phyloP scores from a whole-genome alignment of 2,329 filamentous ascomycete genomes.

The Aphanocladium album region DNA sequence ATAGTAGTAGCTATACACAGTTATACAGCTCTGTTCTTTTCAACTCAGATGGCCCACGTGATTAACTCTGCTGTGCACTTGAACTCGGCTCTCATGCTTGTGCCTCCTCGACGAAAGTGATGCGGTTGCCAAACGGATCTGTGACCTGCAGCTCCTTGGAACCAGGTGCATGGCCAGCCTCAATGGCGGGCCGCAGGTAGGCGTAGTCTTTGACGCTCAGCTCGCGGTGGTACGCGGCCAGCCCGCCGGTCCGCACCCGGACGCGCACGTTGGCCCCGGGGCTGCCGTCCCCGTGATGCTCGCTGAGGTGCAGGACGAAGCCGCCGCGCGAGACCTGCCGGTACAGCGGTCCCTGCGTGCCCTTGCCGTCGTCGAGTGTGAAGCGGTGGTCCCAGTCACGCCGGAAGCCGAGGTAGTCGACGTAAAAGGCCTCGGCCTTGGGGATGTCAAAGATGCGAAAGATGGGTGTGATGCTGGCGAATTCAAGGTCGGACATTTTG shows the following conservation, averaged over 20 bases:
- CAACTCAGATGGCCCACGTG: neutral
- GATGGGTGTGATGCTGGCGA: constrained; percentile 16
- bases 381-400: constrained; percentile 19
- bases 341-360: constrained; percentile 17
- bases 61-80: neutral
- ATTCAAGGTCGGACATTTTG: constrained; percentile 7
- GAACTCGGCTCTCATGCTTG: neutral
- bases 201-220: constrained; percentile 15
- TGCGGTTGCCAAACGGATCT: constrained; percentile 19
- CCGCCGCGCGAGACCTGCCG: constrained; percentile 16
- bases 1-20: neutral
- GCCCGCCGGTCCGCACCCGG: neutral
- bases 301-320: constrained; percentile 17
- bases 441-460: constrained; percentile 18
- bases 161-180: constrained; percentile 5
- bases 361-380: neutral
- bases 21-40: neutral
- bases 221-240: constrained; percentile 13
- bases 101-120: constrained; percentile 14
- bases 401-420: constrained; percentile 17
- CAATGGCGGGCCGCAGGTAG: constrained; percentile 18
- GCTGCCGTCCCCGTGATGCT: constrained; percentile 19
- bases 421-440: constrained; percentile 20
- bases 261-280: constrained; percentile 15
- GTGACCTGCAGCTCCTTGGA: constrained; percentile 13